These are phyloP conservation scores for Citrus medica DNA, from an alignment of 345 rosid species.

Conservation along the genomic window DNA sequence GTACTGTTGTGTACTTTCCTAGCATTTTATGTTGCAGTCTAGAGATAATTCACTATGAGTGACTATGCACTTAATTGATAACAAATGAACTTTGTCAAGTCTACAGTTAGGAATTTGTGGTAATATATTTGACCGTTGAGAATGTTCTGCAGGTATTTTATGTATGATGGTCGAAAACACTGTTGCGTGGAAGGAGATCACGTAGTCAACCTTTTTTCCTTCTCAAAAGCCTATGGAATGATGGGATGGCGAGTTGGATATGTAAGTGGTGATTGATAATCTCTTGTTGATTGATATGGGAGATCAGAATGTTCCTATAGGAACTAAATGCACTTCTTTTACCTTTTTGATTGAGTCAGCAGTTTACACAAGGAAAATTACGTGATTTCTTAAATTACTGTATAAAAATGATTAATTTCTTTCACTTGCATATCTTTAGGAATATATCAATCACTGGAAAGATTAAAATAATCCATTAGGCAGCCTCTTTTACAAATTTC, in stretches of 20 bases:
- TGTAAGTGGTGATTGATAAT: slow-evolving; percentile 43
- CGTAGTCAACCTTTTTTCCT: slow-evolving; percentile 88
- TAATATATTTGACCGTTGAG: slow-evolving; percentile 3
- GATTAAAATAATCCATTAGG: background rate
- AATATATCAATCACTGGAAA: background rate
- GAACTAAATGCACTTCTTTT: background rate
- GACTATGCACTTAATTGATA: background rate
- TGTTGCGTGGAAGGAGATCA: slow-evolving; percentile 87
- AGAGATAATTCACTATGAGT: background rate
- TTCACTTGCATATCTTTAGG: background rate
- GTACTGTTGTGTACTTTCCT: background rate
- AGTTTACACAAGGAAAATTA: background rate
- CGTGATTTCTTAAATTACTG: background rate
- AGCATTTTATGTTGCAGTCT: background rate
- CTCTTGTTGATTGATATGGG: background rate
- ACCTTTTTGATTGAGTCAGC: background rate
- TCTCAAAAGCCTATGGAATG: slow-evolving; percentile 99
- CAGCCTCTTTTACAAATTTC: background rate
- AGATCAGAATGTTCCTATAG: background rate
- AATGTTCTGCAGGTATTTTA: slow-evolving; percentile 70
- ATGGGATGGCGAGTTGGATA: slow-evolving; percentile 99
- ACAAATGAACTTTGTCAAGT: background rate
- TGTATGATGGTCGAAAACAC: slow-evolving; percentile 90
- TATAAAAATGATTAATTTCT: background rate
- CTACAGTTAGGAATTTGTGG: background rate